phyloP scores from a whole-genome alignment of 2,329 filamentous ascomycete species.

The Arthrobotrys entomopaga region DNA sequence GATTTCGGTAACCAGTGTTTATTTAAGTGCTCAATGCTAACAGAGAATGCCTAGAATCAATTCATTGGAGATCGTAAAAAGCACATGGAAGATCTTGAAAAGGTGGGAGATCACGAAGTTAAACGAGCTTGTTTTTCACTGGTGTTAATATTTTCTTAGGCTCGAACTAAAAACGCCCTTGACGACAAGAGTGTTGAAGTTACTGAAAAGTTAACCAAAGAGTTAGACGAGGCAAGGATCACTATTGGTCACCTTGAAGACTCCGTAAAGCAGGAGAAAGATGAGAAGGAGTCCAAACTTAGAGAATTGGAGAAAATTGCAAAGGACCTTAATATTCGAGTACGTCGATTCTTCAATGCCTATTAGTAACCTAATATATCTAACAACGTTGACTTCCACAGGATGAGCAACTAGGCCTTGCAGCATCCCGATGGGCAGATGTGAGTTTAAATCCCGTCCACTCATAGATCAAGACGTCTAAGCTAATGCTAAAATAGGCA shows the following conservation, averaged over 20 bases:
- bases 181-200: too few species aligned
- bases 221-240: background rate
- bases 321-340: slow-evolving; percentile 19
- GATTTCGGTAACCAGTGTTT: background rate
- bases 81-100: too few species aligned
- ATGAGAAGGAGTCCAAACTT: background rate
- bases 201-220: background rate
- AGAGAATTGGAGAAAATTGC: background rate
- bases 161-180: too few species aligned
- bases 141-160: too few species aligned
- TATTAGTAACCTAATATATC: background rate
- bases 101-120: too few species aligned
- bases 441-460: slow-evolving; percentile 15
- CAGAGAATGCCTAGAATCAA: background rate
- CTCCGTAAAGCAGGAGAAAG: background rate
- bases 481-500: slow-evolving; percentile 6
- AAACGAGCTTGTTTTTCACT: too few species aligned
- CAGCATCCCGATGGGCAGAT: slow-evolving; percentile 23
- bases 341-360: background rate
- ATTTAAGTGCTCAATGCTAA: background rate
- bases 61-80: too few species aligned
- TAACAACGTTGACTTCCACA: background rate
- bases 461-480: background rate
- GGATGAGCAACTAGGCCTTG: slow-evolving; percentile 30
- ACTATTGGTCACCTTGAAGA: background rate